Evolutionary conservation across 1,284 basidiomycete species (phyloP).

Genomic region (Heterobasidion parviporum): DNA sequence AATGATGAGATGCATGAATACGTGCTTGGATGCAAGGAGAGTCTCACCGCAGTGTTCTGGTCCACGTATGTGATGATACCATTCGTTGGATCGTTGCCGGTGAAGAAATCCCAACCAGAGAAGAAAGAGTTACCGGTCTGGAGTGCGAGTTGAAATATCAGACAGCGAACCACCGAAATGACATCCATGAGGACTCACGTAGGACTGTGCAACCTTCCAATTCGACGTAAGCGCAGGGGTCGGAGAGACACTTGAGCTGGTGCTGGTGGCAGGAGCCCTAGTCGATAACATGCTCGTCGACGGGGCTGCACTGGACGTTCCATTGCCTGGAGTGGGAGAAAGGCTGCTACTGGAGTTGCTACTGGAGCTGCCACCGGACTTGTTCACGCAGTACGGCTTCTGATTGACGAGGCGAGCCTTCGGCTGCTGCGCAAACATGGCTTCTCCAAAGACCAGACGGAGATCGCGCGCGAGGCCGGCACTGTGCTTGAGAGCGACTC

Average conservation of each 20-base stretch:
- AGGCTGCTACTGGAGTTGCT: not conserved
- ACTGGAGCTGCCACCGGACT: not conserved
- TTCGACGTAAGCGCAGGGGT: not conserved
- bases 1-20: too few relatives aligned
- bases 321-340: not conserved
- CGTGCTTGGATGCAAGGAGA: too few relatives aligned
- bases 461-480: slow-evolving; percentile 58
- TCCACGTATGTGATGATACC: slow-evolving; percentile 27
- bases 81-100: slow-evolving; percentile 68
- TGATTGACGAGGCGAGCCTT: slow-evolving; percentile 9
- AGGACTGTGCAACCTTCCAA: slow-evolving; percentile 27
- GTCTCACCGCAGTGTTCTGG: too few relatives aligned
- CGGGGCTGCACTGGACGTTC: not conserved
- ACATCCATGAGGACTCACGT: slow-evolving; percentile 17
- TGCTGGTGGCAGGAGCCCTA: not conserved
- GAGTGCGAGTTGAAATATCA: not conserved
- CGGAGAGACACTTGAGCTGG: slow-evolving; percentile 3
- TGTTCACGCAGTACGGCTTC: slow-evolving; percentile 21
- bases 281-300: not conserved
- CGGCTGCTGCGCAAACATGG: slow-evolving; percentile 18
- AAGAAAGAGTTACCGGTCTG: slow-evolving; percentile 69
- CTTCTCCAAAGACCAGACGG: slow-evolving; percentile 48
- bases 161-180: not conserved
- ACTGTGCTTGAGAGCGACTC: slow-evolving; percentile 38
- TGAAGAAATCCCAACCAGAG: slow-evolving; percentile 74